Evolutionary conservation across 23 red algal genomes (phyloP), one percentile per base, ranked within the genome.

Genomic region (Gracilariopsis chorda): DNA sequence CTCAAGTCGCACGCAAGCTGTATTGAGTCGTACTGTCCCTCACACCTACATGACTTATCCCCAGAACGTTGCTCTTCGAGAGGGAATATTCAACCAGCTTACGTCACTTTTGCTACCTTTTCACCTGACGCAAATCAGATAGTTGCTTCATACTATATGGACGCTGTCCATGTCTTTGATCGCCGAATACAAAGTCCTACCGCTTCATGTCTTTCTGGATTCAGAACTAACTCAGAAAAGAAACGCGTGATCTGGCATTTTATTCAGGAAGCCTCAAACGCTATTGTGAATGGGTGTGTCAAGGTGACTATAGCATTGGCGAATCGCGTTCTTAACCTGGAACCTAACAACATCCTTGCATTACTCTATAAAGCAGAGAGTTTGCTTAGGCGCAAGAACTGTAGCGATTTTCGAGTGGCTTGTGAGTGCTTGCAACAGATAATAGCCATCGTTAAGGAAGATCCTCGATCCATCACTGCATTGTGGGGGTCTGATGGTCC

Each of bases 141-240:
- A 11, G 86, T 90, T 45, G 86, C 86, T 28, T 69, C 71, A 30
- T 90, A 73, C 57, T 80, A 80, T 32, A 53, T 58, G 44, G 86
- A 90, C 29, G 55, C 56, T 19, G 86, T 80, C 32, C 58, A 78
- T 46, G 86, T 90, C 24, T 90, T 90, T 55, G 2, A 90, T 63
- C 43, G 57, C 28, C 63, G 57, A 12, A 37, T 57, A 42, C 34
- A 56, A n/a, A 28, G 40, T 21, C 17, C 16, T 7, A 35, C 83
- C 19, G 48, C 27, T 28, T 42, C 83, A 30, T 88, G 47, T 21
- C 42, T 1, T 68, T 25, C 62, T 39, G 33, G 62, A 30, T 68
- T 68, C 21, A 68, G 33, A 36, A 39, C 41, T 36, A 68, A 68
- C 1, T 68, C 62, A 12, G 62, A 68, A 68, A 68, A 36, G 32